These are phyloP conservation scores for Amauroascus verrucosus DNA, from an alignment of 2,329 filamentous ascomycete species.

Conservation along the genomic window DNA sequence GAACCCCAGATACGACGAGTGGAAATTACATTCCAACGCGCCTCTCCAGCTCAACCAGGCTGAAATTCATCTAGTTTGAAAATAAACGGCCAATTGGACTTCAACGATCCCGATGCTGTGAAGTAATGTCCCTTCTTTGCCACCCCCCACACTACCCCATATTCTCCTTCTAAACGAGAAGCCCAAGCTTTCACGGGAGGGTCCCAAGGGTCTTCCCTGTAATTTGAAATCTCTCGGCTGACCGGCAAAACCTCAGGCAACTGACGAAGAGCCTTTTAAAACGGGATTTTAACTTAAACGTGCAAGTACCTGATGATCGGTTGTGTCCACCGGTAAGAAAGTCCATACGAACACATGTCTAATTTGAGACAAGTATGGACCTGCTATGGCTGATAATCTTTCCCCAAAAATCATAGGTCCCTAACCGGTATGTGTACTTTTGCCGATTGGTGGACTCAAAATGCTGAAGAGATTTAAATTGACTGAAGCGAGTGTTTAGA, in stretches of 20 bases:
- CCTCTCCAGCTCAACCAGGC: neutral
- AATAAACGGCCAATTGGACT: constrained; percentile 58
- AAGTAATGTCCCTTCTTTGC: constrained; percentile 46
- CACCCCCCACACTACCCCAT: neutral
- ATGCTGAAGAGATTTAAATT: neutral
- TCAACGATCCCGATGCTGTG: constrained; percentile 64
- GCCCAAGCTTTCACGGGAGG: neutral
- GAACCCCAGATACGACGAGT: neutral
- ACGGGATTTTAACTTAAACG: constrained; percentile 59
- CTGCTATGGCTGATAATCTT: neutral
- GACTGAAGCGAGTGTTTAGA: constrained; percentile 35
- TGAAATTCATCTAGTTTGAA: constrained; percentile 35
- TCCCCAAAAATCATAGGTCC: constrained; percentile 26
- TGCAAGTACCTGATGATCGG: constrained; percentile 65
- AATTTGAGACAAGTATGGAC: neutral
- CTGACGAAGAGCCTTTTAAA: constrained; percentile 70
- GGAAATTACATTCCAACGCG: neutral
- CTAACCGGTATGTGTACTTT: constrained; percentile 33
- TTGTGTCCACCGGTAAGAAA: constrained; percentile 69
- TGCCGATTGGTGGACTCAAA: neutral
- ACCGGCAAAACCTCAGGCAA: constrained; percentile 33
- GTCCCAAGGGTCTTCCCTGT: neutral
- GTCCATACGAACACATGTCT: neutral
- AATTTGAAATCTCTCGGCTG: neutral
- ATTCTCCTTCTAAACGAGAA: neutral